Conservation (phyloP, 805 yeast species). For the Debaryomyces prosopidis region DNA sequence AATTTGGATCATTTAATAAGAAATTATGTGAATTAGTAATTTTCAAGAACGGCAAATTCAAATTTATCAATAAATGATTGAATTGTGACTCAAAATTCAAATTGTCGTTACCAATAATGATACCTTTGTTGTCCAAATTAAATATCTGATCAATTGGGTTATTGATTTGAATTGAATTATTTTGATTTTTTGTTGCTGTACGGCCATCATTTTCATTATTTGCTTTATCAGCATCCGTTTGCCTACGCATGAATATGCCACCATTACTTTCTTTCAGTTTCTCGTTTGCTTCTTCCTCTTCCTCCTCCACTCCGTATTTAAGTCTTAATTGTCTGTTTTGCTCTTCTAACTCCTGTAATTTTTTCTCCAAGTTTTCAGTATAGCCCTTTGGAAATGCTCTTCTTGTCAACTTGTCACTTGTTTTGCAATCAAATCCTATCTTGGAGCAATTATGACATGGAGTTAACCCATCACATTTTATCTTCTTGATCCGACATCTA, state of each 20-base stretch:
- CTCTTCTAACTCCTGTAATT: slow-evolving; percentile 59
- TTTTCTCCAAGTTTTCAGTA: slow-evolving; percentile 70
- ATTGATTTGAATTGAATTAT: slow-evolving; percentile 28
- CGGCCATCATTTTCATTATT: slow-evolving; percentile 9
- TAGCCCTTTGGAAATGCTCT: slow-evolving; percentile 81
- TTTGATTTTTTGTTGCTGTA: slow-evolving; percentile 3
- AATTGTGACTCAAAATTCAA: slow-evolving; percentile 46
- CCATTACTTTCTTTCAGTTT: background rate
- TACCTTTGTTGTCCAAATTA: slow-evolving; percentile 42
- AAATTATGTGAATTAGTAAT: slow-evolving; percentile 45
- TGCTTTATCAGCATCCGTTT: background rate
- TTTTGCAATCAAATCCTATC: slow-evolving; percentile 67
- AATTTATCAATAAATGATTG: slow-evolving; percentile 43
- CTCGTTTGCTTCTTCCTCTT: slow-evolving; percentile 1
- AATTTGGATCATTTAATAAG: slow-evolving; percentile 40
- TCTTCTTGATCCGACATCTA: slow-evolving; percentile 73
- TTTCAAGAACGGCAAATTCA: slow-evolving; percentile 44
- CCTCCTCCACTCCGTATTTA: slow-evolving; percentile 22
- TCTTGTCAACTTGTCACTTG: slow-evolving; percentile 71
- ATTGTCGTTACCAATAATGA: slow-evolving; percentile 47
- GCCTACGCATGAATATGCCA: background rate
- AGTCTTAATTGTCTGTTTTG: slow-evolving; percentile 44
- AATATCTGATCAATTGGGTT: slow-evolving; percentile 48
- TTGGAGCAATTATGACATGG: slow-evolving; percentile 71
- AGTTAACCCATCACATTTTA: slow-evolving; percentile 70